Base-by-base conservation (phyloP, 768 basidiomycete genomes). In the Rhizopogon salebrosus region DNA sequence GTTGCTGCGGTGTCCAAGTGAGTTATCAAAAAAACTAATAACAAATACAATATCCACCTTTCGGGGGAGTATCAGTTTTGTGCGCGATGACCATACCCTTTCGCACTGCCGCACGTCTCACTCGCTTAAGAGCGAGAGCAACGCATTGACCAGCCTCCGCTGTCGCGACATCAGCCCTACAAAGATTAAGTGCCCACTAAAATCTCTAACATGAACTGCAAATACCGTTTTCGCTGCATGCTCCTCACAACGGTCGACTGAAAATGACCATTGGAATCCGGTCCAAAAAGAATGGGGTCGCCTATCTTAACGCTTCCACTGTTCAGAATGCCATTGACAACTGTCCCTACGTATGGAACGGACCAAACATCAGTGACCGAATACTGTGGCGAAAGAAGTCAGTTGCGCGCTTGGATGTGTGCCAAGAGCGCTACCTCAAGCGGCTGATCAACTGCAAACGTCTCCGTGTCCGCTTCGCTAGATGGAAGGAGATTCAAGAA, bases 101-200 rank as follows among this genome's bases (percentile, higher is more conserved):
- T 54, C 95, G 76, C 8, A 98, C 84, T 20, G 84, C 82, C 7
- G 83, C 79, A 50, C 91, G 75, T 51, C 87, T 79, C 54, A 97
- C 85, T 41, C 92, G 80, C 74, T 98, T 99, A 26, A 99, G 70
- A 3, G 95, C 97, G 50, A 97, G 75, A 7, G 91, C 90, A 18
- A 99, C 94, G 46, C 90, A 92, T 71, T 99, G 97, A 2, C 97
- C 97, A 6, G 97, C 97, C 61, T 98, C 95, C 0, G 92, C 97
- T 13, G 79, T 78, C 14, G 76, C 75, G 3, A 99, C 92, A 50
- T 85, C 77, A 20, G 89, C 93, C 31, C 94, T 88, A 56, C 49
- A 41, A 49, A 9, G n/a, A 22, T 6, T 49, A 54, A 54, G 59
- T 46, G 23, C 0, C 10, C 18, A 51, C 48, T 27, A 42, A n/a